Evolutionary conservation across 73 alveolate genomes (phyloP).

Genomic region (Tetrahymena borealis): DNA sequence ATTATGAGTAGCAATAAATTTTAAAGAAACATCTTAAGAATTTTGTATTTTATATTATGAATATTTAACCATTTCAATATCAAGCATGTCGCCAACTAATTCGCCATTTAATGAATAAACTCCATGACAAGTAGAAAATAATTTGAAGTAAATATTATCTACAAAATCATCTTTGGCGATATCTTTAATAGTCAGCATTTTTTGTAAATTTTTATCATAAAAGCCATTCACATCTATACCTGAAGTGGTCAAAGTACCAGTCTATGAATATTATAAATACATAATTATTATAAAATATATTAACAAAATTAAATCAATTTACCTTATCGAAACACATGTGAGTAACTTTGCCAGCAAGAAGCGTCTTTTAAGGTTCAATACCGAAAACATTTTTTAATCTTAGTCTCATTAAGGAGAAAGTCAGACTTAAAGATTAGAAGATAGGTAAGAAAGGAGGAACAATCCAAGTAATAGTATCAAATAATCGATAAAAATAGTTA

Average conservation of each 20-base stretch:
- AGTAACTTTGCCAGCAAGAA: slow-evolving; percentile 63
- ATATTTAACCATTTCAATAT: slow-evolving; percentile 28
- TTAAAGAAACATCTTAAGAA: neutral
- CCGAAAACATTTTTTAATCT: slow-evolving; percentile 45
- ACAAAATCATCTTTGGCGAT: neutral
- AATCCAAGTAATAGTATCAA: slow-evolving; percentile 27
- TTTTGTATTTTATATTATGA: slow-evolving; percentile 8
- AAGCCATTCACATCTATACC: slow-evolving; percentile 5
- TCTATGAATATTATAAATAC: neutral
- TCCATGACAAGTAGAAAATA: slow-evolving; percentile 32
- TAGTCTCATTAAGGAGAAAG: slow-evolving; percentile 50
- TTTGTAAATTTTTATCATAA: neutral
- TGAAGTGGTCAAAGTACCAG: slow-evolving; percentile 27
- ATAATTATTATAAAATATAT: neutral
- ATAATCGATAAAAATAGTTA: neutral
- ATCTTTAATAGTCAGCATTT: neutral
- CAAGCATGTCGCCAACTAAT: slow-evolving; percentile 37
- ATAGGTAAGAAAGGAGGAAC: slow-evolving; percentile 42
- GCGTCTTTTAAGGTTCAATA: slow-evolving; percentile 53
- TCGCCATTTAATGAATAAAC: neutral
- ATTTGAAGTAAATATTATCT: neutral
- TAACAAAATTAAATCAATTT: neutral
- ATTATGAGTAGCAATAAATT: neutral
- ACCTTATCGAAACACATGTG: slow-evolving; percentile 69
- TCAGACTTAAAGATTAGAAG: slow-evolving; percentile 34